A percentile compares a stretch with the other conserved stretches of the same genome.
Evolutionary conservation across 192 early-diverging fungal genomes (phyloP).

Genomic region (Coemansia sp.): DNA sequence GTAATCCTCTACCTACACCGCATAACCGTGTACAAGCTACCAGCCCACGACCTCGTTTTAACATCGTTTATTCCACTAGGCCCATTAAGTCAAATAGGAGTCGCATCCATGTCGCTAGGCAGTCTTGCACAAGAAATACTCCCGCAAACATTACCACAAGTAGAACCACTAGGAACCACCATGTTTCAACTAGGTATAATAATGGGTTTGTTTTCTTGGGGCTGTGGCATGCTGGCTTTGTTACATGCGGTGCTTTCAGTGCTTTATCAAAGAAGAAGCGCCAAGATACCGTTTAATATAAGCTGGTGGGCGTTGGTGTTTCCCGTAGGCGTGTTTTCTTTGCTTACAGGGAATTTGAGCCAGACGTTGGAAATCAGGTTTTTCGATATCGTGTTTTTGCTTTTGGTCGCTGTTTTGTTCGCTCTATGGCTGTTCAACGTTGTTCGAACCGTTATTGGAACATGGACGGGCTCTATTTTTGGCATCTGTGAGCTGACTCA

Average conservation of each 20-base stretch:
- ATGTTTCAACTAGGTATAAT: constrained; percentile 21
- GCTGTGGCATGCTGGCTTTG: constrained; percentile 35
- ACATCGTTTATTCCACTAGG: constrained; percentile 56
- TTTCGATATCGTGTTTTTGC: constrained; percentile 18
- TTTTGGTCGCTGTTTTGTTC: constrained; percentile 18
- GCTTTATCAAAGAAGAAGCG: constrained; percentile 15
- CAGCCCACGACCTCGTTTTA: constrained; percentile 44
- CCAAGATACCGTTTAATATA: constrained; percentile 50
- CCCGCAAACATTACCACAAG: not conserved
- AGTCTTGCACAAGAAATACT: constrained; percentile 10
- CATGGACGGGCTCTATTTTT: constrained; percentile 40
- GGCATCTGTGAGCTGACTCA: constrained; percentile 13
- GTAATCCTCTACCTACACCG: constrained; percentile 51
- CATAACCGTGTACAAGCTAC: constrained; percentile 47
- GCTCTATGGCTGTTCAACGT: constrained; percentile 37
- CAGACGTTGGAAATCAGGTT: constrained; percentile 19
- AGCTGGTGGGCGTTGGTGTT: constrained; percentile 58
- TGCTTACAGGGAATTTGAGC: constrained; percentile 18
- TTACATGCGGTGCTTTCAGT: constrained; percentile 40
- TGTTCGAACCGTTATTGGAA: constrained; percentile 36
- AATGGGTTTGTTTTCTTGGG: constrained; percentile 44
- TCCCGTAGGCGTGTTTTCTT: constrained; percentile 52
- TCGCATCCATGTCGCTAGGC: constrained; percentile 18
- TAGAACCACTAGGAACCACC: constrained; percentile 14
- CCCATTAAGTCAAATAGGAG: constrained; percentile 53